Base-by-base conservation (phyloP, 148 eudicot genomes). In the Persicaria tinctoria region DNA sequence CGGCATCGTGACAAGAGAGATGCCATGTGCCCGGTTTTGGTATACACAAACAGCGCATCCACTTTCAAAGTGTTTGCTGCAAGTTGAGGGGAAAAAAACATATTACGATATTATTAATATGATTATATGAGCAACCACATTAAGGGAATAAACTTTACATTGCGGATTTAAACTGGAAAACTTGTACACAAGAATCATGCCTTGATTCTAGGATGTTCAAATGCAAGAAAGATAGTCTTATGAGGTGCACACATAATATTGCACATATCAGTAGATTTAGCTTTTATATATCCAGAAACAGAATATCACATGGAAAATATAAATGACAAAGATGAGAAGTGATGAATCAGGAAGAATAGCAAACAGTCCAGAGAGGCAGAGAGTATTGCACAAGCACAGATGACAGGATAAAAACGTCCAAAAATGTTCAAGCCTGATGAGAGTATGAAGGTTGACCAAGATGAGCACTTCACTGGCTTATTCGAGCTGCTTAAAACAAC, bases 1-100 rank as follows among this genome's bases (percentile, higher is more conserved):
- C 98, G 90, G 80, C 97, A 91, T 56, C 97, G 90, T 7, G 98
- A 94, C 74, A 94, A 76, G 60, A 94, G 93, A 77, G 97, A 94
- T 56, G 98, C 98, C 95, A 94, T 92, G 83, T 91, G 90, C 46
- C 98, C 98, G 0, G 82, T 72, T 84, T 91, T 94, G 4, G 98
- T 87, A 83, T 86, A 94, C 59, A 94, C 98, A 68, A 94, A 94
- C 32, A 94, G 78, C 17, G 97, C 98, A 74, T 94, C 98, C 75
- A 86, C 98, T 84, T 83, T 96, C 73, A 94, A 75, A 77, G 87
- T 91, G 82, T 94, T 94, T 4, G 98, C 98, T 93, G 93, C 82
- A 88, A 77, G 69, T 77, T 44, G 51, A 73, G n/a, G 13, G 5
- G 18, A 75, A 10, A 60, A 10, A 60, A 60, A 14, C 47, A 38